phyloP scores from a whole-genome alignment of 2,329 filamentous ascomycete genomes.

The Fusarium temperatum region DNA sequence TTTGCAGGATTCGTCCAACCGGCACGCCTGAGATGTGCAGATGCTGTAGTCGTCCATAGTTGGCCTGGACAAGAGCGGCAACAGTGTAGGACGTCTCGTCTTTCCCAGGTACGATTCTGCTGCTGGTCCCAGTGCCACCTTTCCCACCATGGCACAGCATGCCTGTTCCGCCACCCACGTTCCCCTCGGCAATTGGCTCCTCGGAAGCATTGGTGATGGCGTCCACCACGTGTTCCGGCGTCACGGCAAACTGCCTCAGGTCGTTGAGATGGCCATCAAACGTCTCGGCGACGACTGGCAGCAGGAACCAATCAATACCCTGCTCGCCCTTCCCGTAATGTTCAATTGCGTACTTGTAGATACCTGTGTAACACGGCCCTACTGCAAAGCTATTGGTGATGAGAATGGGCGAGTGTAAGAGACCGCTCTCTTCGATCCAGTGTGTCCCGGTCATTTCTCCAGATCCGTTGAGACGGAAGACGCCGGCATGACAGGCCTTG shows the following conservation, averaged over 20 bases:
- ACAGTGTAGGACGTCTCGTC: fast-evolving
- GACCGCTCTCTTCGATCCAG: not conserved
- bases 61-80: not conserved
- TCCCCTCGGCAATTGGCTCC: not conserved
- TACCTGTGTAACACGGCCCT: not conserved
- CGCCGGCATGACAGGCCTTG: not conserved
- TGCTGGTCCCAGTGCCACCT: not conserved
- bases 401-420: not conserved
- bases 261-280: not conserved
- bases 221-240: not conserved
- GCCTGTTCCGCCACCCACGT: not conserved
- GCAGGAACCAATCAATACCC: not conserved
- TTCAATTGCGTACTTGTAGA: not conserved
- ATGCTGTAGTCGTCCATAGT: not conserved
- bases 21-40: not conserved
- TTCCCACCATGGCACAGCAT: not conserved
- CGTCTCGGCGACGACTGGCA: not conserved
- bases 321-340: not conserved
- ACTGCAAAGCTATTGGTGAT: not conserved
- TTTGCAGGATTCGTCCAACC: not conserved
- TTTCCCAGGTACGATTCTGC: not conserved
- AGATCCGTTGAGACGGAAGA: not conserved
- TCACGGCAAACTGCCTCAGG: not conserved
- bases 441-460: not conserved
- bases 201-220: not conserved